phyloP scores from a whole-genome alignment of 805 yeast species.

The Candida namnaoensis region DNA sequence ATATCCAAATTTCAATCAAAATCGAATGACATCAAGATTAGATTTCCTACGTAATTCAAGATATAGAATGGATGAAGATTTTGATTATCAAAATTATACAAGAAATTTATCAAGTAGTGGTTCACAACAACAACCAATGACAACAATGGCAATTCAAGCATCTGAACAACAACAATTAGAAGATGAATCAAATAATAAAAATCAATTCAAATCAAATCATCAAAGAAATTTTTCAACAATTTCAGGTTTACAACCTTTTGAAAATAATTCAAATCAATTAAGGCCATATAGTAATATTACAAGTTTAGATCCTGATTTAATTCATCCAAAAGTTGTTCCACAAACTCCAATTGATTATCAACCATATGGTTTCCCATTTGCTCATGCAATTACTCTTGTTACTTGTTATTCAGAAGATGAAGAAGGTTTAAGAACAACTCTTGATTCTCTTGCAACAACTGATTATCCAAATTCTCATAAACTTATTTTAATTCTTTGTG shows the following conservation, averaged over 20 bases:
- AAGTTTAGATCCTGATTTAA: slow-evolving; percentile 47
- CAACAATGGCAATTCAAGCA: slow-evolving; percentile 63
- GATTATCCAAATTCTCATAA: slow-evolving; percentile 95
- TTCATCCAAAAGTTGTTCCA: slow-evolving; percentile 74
- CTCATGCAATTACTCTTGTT: slow-evolving; percentile 67
- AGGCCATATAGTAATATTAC: slow-evolving; percentile 21
- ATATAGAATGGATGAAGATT: slow-evolving; percentile 18
- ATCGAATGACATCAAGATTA: slow-evolving; percentile 16
- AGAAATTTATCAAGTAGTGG: no score
- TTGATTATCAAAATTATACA: slow-evolving; percentile 4
- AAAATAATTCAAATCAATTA: slow-evolving; percentile 13
- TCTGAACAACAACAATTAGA: slow-evolving; percentile 19
- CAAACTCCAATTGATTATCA: slow-evolving; percentile 88
- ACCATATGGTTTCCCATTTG: slow-evolving; percentile 77
- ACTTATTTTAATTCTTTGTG: slow-evolving; percentile 77
- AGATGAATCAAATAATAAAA: slow-evolving; percentile 4
- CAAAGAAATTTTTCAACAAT: background rate
- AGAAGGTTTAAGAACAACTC: slow-evolving; percentile 74
- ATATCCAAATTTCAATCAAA: slow-evolving; percentile 6
- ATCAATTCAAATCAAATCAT: slow-evolving; percentile 7
- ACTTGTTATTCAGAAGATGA: slow-evolving; percentile 95
- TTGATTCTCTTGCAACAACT: slow-evolving; percentile 91
- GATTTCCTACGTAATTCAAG: slow-evolving; percentile 28
- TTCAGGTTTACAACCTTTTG: slow-evolving; percentile 11
- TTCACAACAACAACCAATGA: no score